Conservation (phyloP, 345 rosid genomes). For the Euclidium syriacum region DNA sequence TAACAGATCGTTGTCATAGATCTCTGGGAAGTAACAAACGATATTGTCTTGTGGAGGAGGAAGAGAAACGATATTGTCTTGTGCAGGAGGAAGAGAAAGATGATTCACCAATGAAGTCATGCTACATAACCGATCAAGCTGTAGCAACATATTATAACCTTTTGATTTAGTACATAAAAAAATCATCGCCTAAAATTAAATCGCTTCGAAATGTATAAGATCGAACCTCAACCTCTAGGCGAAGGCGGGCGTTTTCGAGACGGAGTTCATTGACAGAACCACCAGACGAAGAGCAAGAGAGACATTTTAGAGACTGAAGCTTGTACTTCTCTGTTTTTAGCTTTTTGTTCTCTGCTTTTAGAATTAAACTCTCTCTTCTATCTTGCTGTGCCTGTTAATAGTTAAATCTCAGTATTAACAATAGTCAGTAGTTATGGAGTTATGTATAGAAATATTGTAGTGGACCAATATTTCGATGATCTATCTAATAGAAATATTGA, state of each 20-base stretch:
- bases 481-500: no score
- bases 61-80: no score
- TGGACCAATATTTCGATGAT: no score
- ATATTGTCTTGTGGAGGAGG: not conserved
- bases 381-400: conserved; percentile 56
- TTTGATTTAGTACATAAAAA: not conserved
- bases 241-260: conserved; percentile 21
- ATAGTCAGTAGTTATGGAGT: not conserved
- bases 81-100: not conserved
- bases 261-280: conserved; percentile 22
- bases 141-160: not conserved
- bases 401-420: not conserved
- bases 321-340: conserved; percentile 56
- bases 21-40: not conserved
- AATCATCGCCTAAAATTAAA: not conserved
- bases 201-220: not conserved
- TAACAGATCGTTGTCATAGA: conserved; percentile 17
- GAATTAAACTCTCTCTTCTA: conserved; percentile 48
- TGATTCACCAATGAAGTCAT: not conserved
- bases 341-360: conserved; percentile 51
- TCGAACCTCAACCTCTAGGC: conserved; percentile 12
- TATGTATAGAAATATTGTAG: no score
- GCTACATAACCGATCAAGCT: conserved; percentile 6
- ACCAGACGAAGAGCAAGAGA: conserved; percentile 37
- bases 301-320: conserved; percentile 36